Evolutionary conservation across 768 basidiomycete species (phyloP).

Genomic region (Sporobolomyces roseus): DNA sequence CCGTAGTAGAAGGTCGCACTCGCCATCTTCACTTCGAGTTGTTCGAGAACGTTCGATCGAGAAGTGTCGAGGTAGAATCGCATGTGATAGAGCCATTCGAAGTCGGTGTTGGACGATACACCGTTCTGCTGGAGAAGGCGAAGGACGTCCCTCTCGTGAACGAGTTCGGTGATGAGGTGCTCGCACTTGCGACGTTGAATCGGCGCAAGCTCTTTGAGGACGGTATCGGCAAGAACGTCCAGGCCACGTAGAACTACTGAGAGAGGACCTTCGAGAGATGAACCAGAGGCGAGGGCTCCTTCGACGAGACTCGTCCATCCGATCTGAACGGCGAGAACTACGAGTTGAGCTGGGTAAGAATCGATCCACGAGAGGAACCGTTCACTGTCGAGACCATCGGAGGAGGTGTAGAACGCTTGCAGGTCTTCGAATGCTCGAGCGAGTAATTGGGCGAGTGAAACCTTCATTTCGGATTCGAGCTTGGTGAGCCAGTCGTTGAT

Average conservation of each 20-base stretch:
- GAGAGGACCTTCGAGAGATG: conserved; percentile 63
- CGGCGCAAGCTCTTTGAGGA: conserved; percentile 78
- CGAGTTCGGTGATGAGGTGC: conserved; percentile 95
- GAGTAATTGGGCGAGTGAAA: conserved; percentile 77
- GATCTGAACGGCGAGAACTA: conserved; percentile 90
- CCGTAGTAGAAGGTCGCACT: conserved; percentile 93
- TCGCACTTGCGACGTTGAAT: conserved; percentile 98
- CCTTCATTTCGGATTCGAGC: conserved; percentile 86
- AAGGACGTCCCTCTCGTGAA: conserved; percentile 93
- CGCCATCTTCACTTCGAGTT: conserved; percentile 75
- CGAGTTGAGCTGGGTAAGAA: conserved; percentile 89
- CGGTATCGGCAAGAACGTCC: conserved; percentile 93
- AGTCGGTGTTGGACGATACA: conserved; percentile 64
- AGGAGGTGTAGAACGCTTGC: conserved; percentile 70
- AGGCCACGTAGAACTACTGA: conserved; percentile 74
- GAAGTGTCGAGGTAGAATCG: conserved; percentile 82
- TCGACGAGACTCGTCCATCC: conserved; percentile 90
- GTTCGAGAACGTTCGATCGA: conserved; percentile 70
- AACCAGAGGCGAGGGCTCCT: conserved; percentile 58
- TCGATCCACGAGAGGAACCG: conserved; percentile 86
- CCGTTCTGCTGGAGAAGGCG: conserved; percentile 68
- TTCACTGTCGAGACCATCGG: conserved; percentile 59
- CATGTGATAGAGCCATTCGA: conserved; percentile 97
- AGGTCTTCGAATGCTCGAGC: conserved; percentile 75
- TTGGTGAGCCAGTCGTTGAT: conserved; percentile 98